Percentiles rank a stretch among this genome's conserved stretches.
Evolutionary conservation across 306 rosid genomes (phyloP).

Genomic region (Dalbergia cultrata): DNA sequence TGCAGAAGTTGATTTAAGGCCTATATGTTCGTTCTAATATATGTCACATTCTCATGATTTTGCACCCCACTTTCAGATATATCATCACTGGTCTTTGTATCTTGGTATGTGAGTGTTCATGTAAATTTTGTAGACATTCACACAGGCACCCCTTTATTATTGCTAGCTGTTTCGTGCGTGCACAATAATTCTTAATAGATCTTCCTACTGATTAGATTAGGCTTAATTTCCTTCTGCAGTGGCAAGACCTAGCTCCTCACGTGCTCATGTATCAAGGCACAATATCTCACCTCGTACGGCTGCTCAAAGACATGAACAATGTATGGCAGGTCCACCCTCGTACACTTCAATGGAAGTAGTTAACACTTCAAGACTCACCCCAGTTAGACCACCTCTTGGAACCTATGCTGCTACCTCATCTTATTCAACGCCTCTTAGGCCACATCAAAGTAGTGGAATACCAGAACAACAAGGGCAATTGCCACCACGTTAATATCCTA

Average conservation of each 20-base stretch:
- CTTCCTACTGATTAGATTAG: neutral
- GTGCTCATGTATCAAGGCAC: conserved; percentile 8
- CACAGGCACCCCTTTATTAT: neutral
- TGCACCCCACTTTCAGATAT: no score
- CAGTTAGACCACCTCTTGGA: neutral
- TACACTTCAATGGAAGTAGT: neutral
- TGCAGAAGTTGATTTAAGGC: no score
- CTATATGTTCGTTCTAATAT: no score
- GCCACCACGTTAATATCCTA: neutral
- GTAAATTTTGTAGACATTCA: no score
- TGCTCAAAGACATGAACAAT: conserved; percentile 23
- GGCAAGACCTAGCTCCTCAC: neutral
- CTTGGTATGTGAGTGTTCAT: no score
- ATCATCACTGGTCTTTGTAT: no score
- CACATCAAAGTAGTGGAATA: conserved; percentile 11
- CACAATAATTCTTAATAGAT: conserved; percentile 4
- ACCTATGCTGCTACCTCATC: conserved; percentile 7
- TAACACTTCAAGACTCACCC: neutral
- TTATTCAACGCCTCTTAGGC: neutral
- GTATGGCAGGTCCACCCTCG: neutral
- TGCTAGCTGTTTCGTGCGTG: neutral
- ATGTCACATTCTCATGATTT: neutral
- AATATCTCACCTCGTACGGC: neutral
- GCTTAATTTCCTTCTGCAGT: conserved; percentile 2
- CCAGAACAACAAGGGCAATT: neutral